phyloP scores from a whole-genome alignment of 106 monocot genomes.

The Acorus gramineus region DNA sequence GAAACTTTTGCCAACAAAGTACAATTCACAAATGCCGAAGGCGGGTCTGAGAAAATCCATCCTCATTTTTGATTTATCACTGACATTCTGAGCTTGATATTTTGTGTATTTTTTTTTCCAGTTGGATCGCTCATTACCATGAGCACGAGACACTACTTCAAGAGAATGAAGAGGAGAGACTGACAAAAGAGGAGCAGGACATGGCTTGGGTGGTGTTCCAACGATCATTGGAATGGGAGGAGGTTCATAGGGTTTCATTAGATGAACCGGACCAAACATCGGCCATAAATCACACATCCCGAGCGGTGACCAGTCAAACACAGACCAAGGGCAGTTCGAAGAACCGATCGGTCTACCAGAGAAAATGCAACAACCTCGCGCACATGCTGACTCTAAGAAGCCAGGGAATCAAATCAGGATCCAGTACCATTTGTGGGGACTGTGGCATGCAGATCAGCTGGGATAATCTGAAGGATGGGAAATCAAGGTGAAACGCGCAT shows the following conservation, averaged over 20 bases:
- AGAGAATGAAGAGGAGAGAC: slow-evolving; percentile 84
- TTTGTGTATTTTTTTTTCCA: slow-evolving; percentile 9
- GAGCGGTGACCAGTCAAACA: slow-evolving; percentile 8
- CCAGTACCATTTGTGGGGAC: slow-evolving; percentile 44
- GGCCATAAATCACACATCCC: not conserved
- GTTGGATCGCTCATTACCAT: slow-evolving; percentile 93
- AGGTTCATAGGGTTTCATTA: slow-evolving; percentile 28
- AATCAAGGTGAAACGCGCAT: slow-evolving; percentile 20
- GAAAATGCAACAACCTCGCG: slow-evolving; percentile 77
- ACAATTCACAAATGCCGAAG: too few relatives aligned
- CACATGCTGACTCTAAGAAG: slow-evolving; percentile 85
- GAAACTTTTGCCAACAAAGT: too few relatives aligned
- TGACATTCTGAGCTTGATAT: too few relatives aligned
- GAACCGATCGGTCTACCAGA: slow-evolving; percentile 20
- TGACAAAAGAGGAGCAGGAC: slow-evolving; percentile 95
- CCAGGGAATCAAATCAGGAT: slow-evolving; percentile 65
- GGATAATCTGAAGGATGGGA: slow-evolving; percentile 85
- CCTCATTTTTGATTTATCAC: too few relatives aligned
- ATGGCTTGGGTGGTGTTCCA: slow-evolving; percentile 65
- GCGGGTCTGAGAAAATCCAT: too few relatives aligned
- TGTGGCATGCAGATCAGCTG: slow-evolving; percentile 88
- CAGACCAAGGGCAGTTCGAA: slow-evolving; percentile 33
- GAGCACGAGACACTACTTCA: slow-evolving; percentile 91
- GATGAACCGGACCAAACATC: slow-evolving; percentile 10
- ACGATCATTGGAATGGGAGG: slow-evolving; percentile 53